Evolutionary conservation across 179 eudicot genomes (phyloP).

Genomic region (Beta lomatogona): DNA sequence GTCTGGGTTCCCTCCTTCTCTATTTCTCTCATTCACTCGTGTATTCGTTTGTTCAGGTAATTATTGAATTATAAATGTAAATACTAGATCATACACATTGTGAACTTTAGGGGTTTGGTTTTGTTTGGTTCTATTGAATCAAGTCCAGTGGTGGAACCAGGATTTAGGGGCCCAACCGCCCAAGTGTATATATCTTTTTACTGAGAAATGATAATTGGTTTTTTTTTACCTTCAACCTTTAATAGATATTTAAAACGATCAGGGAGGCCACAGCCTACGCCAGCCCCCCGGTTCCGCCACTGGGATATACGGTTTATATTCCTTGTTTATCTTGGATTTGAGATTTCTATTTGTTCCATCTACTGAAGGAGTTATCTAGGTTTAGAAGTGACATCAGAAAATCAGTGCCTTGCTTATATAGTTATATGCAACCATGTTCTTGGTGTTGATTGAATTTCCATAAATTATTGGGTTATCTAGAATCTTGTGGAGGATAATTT

Average conservation of each 20-base stretch:
- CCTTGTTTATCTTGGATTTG: no score
- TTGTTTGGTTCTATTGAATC: not conserved
- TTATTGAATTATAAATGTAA: not conserved
- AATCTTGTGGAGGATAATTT: not conserved
- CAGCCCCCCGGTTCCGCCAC: no score
- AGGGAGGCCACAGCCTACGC: no score
- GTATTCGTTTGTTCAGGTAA: not conserved
- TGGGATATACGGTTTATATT: no score
- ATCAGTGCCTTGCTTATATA: not conserved
- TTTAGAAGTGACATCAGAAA: not conserved
- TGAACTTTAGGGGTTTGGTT: constrained; percentile 1
- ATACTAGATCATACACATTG: not conserved
- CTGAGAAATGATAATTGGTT: no score
- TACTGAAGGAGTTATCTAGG: not conserved
- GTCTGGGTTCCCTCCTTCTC: not conserved
- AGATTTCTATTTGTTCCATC: not conserved
- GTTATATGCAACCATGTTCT: not conserved
- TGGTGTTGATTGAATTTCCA: not conserved
- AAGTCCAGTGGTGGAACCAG: no score
- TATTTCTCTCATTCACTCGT: not conserved
- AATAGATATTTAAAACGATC: no score
- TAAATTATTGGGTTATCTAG: not conserved
- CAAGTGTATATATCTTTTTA: no score
- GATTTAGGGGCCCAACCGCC: no score
- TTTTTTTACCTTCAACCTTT: no score